Evolutionary conservation across 1,139 yeast species (phyloP).

Genomic region (Saccharomycopsis hybrid): DNA sequence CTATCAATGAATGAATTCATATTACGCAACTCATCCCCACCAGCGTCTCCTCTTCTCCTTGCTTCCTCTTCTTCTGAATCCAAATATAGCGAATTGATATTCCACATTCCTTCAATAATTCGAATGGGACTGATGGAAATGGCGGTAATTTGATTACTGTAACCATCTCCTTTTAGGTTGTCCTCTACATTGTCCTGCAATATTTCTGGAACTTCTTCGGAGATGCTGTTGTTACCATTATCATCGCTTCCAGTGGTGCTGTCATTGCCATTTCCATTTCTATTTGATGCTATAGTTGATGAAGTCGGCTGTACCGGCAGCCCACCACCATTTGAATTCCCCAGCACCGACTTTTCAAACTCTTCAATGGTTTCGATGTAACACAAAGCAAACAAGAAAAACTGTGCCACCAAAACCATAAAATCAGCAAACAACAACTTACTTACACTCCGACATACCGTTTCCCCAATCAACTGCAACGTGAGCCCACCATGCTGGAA

Average conservation of each 20-base stretch:
- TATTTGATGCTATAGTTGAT: background rate
- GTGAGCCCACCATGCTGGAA: conserved; percentile 31
- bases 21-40: no score
- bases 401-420: conserved; percentile 28
- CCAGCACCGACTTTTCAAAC: background rate
- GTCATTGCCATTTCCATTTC: background rate
- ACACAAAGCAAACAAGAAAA: conserved; percentile 28
- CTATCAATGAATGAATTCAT: no score
- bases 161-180: conserved; percentile 32
- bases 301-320: background rate
- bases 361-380: conserved; percentile 21
- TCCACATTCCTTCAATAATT: conserved; percentile 24
- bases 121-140: conserved; percentile 29
- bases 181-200: background rate
- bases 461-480: conserved; percentile 39
- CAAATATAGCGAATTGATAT: conserved; percentile 1
- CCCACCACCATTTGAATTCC: background rate
- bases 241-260: conserved; percentile 3
- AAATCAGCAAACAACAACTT: conserved; percentile 29
- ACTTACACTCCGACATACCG: conserved; percentile 29
- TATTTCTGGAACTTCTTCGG: background rate
- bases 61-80: no score
- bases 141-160: conserved; percentile 34
- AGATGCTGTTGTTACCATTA: conserved; percentile 5
- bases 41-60: no score